phyloP scores from a whole-genome alignment of 1,284 basidiomycete genomes.

The Phylloporus sp. region DNA sequence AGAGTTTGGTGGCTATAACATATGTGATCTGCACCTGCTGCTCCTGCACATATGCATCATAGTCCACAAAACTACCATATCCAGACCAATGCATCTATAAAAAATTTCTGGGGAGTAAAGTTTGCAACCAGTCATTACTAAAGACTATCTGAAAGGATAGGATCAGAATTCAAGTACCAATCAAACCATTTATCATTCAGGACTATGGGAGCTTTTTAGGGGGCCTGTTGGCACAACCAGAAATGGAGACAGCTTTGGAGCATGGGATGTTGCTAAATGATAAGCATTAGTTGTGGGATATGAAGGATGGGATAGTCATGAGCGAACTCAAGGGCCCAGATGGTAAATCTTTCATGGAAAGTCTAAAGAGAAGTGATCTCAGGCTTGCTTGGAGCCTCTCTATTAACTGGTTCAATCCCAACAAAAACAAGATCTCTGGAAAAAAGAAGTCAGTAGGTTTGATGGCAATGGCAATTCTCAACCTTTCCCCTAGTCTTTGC shows the following conservation, averaged over 20 bases:
- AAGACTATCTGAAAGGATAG: background rate
- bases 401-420: constrained; percentile 46
- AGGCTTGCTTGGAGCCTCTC: constrained; percentile 31
- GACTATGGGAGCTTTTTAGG: constrained; percentile 39
- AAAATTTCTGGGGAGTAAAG: background rate
- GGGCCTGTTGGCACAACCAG: constrained; percentile 26
- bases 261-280: constrained; percentile 9
- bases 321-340: constrained; percentile 32
- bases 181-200: constrained; percentile 29
- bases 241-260: constrained; percentile 36
- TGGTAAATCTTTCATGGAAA: constrained; percentile 24
- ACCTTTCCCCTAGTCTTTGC: constrained; percentile 10
- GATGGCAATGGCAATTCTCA: constrained; percentile 38
- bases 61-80: background rate
- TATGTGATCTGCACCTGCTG: background rate
- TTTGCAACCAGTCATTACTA: constrained; percentile 1
- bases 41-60: background rate
- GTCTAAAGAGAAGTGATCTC: constrained; percentile 18
- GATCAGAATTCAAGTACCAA: constrained; percentile 13
- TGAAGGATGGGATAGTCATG: constrained; percentile 37
- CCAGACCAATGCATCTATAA: constrained; percentile 1
- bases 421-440: constrained; percentile 32
- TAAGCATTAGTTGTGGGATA: constrained; percentile 25
- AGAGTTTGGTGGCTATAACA: too few relatives aligned
- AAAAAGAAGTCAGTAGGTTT: constrained; percentile 37